Base-by-base conservation (phyloP, 2,329 filamentous ascomycete genomes). In the Cordyceps farinosa region DNA sequence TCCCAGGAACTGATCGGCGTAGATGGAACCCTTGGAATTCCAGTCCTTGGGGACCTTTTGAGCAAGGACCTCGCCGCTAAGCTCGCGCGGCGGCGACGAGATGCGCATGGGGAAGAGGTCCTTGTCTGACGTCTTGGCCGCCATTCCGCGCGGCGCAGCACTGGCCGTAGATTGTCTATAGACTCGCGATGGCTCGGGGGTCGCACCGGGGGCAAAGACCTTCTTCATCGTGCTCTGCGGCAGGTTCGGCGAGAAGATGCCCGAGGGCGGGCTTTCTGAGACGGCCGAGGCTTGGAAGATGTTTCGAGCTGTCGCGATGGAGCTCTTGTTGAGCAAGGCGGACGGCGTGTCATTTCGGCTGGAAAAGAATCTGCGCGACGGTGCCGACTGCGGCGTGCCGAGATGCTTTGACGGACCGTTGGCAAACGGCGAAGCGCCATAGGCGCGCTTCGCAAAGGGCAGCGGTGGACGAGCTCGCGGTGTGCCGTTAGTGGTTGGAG, bases 31-130 rank as follows among this genome's bases (percentile, higher is more conserved):
- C 65, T 80, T 78, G 11, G 80, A 76, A 55, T 79, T 79, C 69
- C 81, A 78, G 22, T 83, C 79, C 36, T 81, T 78, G 32, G 84
- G 84, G 0, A 87, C 76, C 69, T 83, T 80, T 66, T 80, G 80
- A 8, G 82, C 76, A 27, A 87, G 69, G 56, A 74, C 79, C 70
- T 85, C 84, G 65, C 84, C 84, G 15, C 81, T 84, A 36, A 87
- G 76, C 64, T 84, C 80, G 10, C 79, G 77, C 57, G 84, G 83
- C 0, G 84, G 84, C 22, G 82, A 83, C 30, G 82, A 77, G 64
- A 87, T 87, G 67, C 82, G 82, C 83, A 86, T 83, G 34, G 78
- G 72, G 69, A 87, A 87, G 17, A 84, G 77, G 51, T 86, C 82
- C 65, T 79, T 79, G 22, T 81, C 79, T 2, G 77, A 72, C 6